A percentile compares a stretch with the other conserved stretches of the same genome.
phyloP scores from a whole-genome alignment of 768 basidiomycete species.

The Rossbeevera mucosa region DNA sequence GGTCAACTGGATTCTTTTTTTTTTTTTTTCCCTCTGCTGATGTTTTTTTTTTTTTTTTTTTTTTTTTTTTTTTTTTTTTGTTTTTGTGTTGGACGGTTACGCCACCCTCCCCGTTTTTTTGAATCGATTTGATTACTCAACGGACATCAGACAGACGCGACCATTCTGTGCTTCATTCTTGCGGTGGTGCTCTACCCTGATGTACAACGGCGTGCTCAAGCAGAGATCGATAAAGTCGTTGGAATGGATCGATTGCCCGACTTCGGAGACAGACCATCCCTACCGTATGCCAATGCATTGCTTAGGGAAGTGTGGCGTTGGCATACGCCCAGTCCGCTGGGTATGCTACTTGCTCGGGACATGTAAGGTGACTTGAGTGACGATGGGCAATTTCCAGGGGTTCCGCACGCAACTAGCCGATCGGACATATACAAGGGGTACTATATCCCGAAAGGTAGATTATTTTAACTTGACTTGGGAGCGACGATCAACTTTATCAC shows the following conservation, averaged over 20 bases:
- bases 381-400: not conserved
- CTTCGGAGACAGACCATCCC: constrained; percentile 18
- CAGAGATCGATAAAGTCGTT: constrained; percentile 24
- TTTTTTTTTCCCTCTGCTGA: not conserved
- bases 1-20: not conserved
- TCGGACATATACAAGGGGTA: constrained; percentile 20
- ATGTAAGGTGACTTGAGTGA: not conserved
- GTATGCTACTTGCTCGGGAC: not conserved
- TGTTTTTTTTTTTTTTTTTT: not conserved
- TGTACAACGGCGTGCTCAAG: constrained; percentile 21
- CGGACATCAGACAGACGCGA: constrained; percentile 11
- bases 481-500: not conserved
- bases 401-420: constrained; percentile 13
- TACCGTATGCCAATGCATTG: constrained; percentile 27
- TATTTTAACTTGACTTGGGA: not conserved
- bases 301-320: constrained; percentile 24
- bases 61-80: no score
- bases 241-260: constrained; percentile 21
- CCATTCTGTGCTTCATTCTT: constrained; percentile 19
- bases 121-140: not conserved
- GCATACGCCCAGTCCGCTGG: constrained; percentile 12
- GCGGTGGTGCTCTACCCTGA: constrained; percentile 27
- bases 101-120: no score
- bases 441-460: constrained; percentile 18
- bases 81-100: no score